Percentiles rank a stretch among this genome's conserved stretches.
These are phyloP conservation scores for Takashimella tepidaria DNA, from an alignment of 1,284 basidiomycete genomes.

Conservation along the genomic window DNA sequence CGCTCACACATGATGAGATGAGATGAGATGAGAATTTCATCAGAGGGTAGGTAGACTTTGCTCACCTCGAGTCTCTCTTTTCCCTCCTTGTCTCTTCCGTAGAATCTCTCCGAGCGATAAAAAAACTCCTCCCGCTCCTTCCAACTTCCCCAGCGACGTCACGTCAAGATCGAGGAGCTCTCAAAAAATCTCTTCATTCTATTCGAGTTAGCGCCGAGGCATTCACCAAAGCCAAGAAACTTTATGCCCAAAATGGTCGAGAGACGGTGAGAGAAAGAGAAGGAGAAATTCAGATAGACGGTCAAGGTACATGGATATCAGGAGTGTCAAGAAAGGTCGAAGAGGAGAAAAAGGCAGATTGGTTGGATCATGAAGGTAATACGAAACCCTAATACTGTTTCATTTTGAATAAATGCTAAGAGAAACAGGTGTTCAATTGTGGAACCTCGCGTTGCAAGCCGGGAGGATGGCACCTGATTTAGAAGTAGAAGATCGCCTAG, in stretches of 20 bases:
- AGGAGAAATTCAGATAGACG: too few species aligned
- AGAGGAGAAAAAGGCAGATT: constrained; percentile 5
- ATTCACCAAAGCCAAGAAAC: neutral
- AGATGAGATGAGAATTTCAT: too few species aligned
- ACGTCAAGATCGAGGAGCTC: neutral
- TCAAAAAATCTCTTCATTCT: neutral
- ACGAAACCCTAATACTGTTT: neutral
- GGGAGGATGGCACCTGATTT: neutral
- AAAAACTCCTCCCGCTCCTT: neutral
- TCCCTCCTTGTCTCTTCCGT: neutral
- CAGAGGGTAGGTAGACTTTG: too few species aligned
- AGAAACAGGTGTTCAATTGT: constrained; percentile 8
- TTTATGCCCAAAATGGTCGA: too few species aligned
- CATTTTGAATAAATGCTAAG: too few species aligned
- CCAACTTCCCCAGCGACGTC: constrained; percentile 5
- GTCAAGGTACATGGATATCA: neutral
- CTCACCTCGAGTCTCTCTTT: neutral
- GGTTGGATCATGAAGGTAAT: constrained; percentile 9
- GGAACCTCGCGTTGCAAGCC: constrained; percentile 5
- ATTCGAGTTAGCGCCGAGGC: neutral
- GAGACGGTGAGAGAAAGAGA: too few species aligned
- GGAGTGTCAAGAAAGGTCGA: neutral
- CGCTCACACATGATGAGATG: too few species aligned
- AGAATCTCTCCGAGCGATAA: constrained; percentile 1
- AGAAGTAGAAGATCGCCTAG: neutral